Base-by-base conservation (phyloP, 2,329 filamentous ascomycete species). In the Fusarium multiceps region DNA sequence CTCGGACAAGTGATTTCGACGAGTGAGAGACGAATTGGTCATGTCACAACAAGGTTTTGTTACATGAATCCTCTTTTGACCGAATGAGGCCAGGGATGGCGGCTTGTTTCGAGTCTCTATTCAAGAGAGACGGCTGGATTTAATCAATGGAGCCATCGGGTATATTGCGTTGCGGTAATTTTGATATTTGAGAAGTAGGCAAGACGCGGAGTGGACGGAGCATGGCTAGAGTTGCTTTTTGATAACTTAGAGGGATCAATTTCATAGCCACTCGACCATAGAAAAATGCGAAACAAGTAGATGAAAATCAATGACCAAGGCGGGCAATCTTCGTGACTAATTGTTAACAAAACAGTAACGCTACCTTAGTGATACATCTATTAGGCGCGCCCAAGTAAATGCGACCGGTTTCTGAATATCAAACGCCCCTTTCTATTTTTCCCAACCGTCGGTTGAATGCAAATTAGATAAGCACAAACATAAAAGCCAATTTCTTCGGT, bases 341-440 rank as follows among this genome's bases (percentile, higher is more conserved):
- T 58, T 69, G 42, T 56, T 55, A 34, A 25, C 37, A 42, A 43
- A 54, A 55, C 55, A 34, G 32, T n/a, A 37, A 54, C 59, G 48
- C 59, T 70, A 69, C 48, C 45, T 49, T 42, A 25, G 27, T 62
- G 55, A 37, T 66, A 50, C 56, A 66, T 66, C 48, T 66, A 66
- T 61, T 61, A 62, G 49, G 27, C 27, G 37, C 37, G 25, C 45
- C 55, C 42, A 46, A 46, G 66, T 32, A 50, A 67, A 68, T 63
- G 63, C 67, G 40, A 54, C 58, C 46, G 34, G 46, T 46, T 45
- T 50, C 40, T 58, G 42, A 23, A 50, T 53, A 42, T 53, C 30
- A 41, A 30, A 54, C 55, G 43, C 34, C 54, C 34, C 21, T 69
- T 51, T 71, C 58, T 70, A 71, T 71, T 65, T 67, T 70, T 68